Conservation (phyloP, 768 basidiomycete genomes). For the Termitomyces sp. region DNA sequence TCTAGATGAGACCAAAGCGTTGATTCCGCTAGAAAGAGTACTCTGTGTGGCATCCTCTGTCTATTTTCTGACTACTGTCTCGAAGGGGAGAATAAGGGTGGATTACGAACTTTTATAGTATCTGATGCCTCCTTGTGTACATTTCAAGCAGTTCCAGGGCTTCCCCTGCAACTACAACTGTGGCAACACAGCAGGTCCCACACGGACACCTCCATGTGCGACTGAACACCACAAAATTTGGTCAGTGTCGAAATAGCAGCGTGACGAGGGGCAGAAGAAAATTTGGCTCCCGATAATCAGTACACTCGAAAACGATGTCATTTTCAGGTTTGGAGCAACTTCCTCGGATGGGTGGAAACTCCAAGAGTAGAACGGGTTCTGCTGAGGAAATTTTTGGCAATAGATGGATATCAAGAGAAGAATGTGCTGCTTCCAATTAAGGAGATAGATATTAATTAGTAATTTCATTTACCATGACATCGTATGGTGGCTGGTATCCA, state of each 20-base stretch:
- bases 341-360: neutral
- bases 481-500: too few species aligned
- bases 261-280: too few species aligned
- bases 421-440: too few species aligned
- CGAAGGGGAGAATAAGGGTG: neutral
- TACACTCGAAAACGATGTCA: neutral
- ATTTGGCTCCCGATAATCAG: neutral
- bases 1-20: neutral
- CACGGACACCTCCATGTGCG: neutral
- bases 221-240: neutral
- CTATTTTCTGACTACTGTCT: neutral
- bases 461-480: too few species aligned
- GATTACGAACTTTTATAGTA: neutral
- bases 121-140: neutral
- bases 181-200: neutral
- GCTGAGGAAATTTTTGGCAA: neutral
- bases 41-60: neutral
- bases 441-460: neutral
- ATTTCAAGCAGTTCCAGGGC: neutral
- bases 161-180: neutral
- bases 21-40: neutral
- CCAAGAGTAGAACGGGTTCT: neutral
- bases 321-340: neutral
- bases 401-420: too few species aligned
- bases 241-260: neutral